These are phyloP conservation scores for Mentha longifolia DNA, from an alignment of 257 asterid species.

Conservation along the genomic window DNA sequence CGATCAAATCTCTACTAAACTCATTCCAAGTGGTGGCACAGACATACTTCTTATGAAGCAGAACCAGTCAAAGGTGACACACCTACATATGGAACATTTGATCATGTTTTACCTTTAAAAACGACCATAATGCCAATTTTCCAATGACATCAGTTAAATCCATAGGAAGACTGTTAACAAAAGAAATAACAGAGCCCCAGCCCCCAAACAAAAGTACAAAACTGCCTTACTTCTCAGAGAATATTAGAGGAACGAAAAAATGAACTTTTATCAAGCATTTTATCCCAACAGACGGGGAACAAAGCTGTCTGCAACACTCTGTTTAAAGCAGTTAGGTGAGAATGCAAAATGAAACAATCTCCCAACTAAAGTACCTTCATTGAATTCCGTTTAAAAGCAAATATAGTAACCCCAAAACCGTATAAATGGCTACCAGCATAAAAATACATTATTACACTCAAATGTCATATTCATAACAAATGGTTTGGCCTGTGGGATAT, in stretches of 20 bases:
- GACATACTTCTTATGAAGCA: conserved; percentile 11
- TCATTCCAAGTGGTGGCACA: neutral
- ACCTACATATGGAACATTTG: neutral
- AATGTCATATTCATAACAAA: conserved; percentile 4
- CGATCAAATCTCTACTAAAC: neutral
- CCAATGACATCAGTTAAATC: neutral
- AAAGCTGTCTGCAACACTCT: neutral
- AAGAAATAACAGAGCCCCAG: too few relatives aligned
- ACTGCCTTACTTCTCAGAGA: conserved; percentile 1
- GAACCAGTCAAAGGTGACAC: neutral
- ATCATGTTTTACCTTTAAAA: neutral
- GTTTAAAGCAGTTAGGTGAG: neutral
- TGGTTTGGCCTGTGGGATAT: too few relatives aligned
- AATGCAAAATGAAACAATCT: conserved; percentile 13
- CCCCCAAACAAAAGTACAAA: neutral
- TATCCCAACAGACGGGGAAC: neutral
- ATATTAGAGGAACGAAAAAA: neutral
- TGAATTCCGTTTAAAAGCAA: conserved; percentile 14
- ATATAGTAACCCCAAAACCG: conserved; percentile 6
- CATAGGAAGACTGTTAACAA: neutral
- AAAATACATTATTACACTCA: neutral
- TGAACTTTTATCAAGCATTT: conserved; percentile 14
- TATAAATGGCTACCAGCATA: conserved; percentile 14
- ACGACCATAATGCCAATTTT: conserved; percentile 1
- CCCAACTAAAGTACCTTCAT: conserved; percentile 9